phyloP scores from a whole-genome alignment of 345 rosid species.

The Aquilaria sinensis region DNA sequence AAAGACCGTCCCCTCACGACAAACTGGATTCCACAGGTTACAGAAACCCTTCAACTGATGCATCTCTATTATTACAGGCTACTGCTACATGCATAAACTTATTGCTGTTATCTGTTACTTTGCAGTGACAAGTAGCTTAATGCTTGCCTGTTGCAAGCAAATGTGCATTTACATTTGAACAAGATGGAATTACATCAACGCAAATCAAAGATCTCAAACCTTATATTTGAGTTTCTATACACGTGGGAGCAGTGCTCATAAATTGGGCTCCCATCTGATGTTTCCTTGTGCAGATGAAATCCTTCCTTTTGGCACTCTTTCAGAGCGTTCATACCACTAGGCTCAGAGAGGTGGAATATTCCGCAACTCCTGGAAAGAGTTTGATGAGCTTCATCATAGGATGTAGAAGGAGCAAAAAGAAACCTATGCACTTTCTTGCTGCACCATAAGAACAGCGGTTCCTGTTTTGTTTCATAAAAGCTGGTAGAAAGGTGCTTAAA shows the following conservation, averaged over 20 bases:
- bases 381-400: conserved; percentile 1
- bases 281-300: conserved; percentile 73
- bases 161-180: neutral
- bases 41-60: too few relatives aligned
- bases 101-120: too few relatives aligned
- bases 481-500: neutral
- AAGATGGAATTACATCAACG: conserved; percentile 33
- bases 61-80: too few relatives aligned
- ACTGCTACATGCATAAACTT: too few relatives aligned
- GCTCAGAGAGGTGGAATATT: conserved; percentile 66
- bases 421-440: neutral
- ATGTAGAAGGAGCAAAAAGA: neutral
- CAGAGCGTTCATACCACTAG: conserved; percentile 68
- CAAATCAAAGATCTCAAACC: conserved; percentile 88
- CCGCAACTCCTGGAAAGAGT: conserved; percentile 48
- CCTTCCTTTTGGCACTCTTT: conserved; percentile 56
- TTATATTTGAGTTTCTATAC: conserved; percentile 71
- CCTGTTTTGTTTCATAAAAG: neutral
- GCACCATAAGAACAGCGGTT: neutral
- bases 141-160: neutral
- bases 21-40: too few relatives aligned
- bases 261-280: conserved; percentile 60
- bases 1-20: too few relatives aligned
- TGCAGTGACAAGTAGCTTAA: too few relatives aligned
- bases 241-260: conserved; percentile 75